A percentile compares a stretch with the other conserved stretches of the same genome.
Conservation (phyloP, 352 stramenopile species). For the Phytophthora fragariae region DNA sequence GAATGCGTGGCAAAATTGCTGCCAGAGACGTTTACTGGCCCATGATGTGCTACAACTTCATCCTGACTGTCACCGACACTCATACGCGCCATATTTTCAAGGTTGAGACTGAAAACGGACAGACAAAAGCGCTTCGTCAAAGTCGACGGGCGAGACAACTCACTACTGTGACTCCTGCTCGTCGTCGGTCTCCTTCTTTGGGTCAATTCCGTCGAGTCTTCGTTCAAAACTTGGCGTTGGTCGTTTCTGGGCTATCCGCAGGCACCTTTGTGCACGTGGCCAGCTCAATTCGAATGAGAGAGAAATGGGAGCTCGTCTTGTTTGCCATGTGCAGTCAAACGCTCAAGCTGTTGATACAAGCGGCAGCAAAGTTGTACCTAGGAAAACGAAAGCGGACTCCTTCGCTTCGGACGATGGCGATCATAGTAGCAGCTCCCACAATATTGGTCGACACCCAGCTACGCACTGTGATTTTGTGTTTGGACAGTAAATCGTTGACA, state of each 20-base stretch:
- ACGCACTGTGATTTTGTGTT: conserved; percentile 34
- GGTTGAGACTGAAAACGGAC: conserved; percentile 22
- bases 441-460: conserved; percentile 43
- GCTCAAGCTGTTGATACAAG: conserved; percentile 33
- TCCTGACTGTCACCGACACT: conserved; percentile 29
- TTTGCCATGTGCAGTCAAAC: conserved; percentile 30
- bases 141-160: conserved; percentile 10
- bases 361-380: conserved; percentile 32
- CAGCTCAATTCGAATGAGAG: conserved; percentile 21
- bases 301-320: conserved; percentile 28
- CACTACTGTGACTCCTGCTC: neutral
- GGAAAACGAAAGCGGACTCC: conserved; percentile 19
- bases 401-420: conserved; percentile 32
- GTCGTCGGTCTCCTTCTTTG: conserved; percentile 15
- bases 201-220: conserved; percentile 23
- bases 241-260: conserved; percentile 29
- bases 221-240: conserved; percentile 29
- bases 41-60: conserved; percentile 36
- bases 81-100: conserved; percentile 33
- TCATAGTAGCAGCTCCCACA: conserved; percentile 36
- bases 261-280: conserved; percentile 36
- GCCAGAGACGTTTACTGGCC: conserved; percentile 30
- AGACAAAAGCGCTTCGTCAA: conserved; percentile 7
- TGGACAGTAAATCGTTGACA: conserved; percentile 28
- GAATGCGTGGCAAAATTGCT: conserved; percentile 29